Conservation (phyloP, 768 basidiomycete genomes). For the Hygrophorus pudorinus region DNA sequence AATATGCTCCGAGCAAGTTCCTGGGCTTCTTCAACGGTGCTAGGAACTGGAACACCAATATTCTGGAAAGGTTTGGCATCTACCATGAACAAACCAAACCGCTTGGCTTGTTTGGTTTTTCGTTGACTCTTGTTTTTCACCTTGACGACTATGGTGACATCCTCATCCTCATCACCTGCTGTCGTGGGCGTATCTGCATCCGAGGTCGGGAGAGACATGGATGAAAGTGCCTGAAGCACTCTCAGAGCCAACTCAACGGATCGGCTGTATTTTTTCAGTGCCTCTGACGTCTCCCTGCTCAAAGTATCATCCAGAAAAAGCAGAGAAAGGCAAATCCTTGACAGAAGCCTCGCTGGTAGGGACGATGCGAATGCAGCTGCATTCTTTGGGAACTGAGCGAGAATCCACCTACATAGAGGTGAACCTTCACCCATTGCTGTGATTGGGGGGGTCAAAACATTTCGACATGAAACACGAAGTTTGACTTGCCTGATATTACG, state of each 20-base stretch:
- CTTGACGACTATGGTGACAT: conserved; percentile 4
- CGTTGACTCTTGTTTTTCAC: conserved; percentile 12
- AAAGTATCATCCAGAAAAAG: conserved; percentile 7
- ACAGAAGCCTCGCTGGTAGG: conserved; percentile 13
- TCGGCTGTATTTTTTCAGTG: conserved; percentile 12
- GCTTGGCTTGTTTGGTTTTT: conserved; percentile 10
- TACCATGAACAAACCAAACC: conserved; percentile 2
- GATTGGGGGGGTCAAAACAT: conserved; percentile 2
- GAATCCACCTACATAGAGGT: conserved; percentile 17
- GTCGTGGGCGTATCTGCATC: neutral
- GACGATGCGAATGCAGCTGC: conserved; percentile 15
- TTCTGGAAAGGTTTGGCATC: conserved; percentile 10
- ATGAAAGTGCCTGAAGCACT: conserved; percentile 13
- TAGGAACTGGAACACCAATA: conserved; percentile 6
- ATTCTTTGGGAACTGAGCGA: conserved; percentile 22
- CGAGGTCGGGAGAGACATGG: conserved; percentile 6
- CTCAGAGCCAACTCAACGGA: conserved; percentile 16
- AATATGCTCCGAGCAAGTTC: conserved; percentile 10
- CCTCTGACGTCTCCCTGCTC: conserved; percentile 6
- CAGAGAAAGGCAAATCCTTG: conserved; percentile 15
- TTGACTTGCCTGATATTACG: conserved; percentile 15
- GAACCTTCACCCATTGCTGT: conserved; percentile 10
- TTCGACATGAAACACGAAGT: neutral
- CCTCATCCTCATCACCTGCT: neutral
- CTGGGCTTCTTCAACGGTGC: conserved; percentile 5